These are phyloP conservation scores for Aspergillus puulaauensis DNA, from an alignment of 2,329 filamentous ascomycete genomes.

Conservation along the genomic window DNA sequence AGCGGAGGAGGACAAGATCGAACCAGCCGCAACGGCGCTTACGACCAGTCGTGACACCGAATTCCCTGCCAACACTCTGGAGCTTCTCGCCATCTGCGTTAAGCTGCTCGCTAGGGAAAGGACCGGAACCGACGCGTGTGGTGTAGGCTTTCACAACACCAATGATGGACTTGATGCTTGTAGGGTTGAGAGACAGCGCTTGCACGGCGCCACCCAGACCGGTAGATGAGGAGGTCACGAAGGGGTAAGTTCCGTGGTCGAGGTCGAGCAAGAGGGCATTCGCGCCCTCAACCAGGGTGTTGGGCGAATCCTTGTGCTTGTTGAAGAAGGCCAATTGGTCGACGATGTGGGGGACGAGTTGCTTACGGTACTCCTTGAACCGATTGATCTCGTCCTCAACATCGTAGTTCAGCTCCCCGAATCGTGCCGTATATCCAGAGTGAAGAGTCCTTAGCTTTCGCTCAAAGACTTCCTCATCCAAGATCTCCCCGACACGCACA, in stretches of 20 bases:
- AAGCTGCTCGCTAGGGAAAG: constrained; percentile 63
- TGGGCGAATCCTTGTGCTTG: constrained; percentile 53
- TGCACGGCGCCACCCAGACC: constrained; percentile 54
- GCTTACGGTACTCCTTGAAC: constrained; percentile 51
- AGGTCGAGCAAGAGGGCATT: constrained; percentile 64
- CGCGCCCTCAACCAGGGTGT: constrained; percentile 63
- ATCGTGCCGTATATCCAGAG: constrained; percentile 55
- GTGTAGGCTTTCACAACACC: constrained; percentile 68
- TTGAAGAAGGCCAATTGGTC: constrained; percentile 54
- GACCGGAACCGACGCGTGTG: constrained; percentile 59
- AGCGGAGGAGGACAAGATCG: constrained; percentile 63
- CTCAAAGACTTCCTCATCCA: constrained; percentile 58
- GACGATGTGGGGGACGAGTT: constrained; percentile 39
- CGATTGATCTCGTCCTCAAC: constrained; percentile 59
- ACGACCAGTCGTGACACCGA: constrained; percentile 60
- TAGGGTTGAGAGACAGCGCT: constrained; percentile 58
- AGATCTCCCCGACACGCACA: constrained; percentile 58
- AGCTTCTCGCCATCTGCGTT: constrained; percentile 58
- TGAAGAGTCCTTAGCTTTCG: constrained; percentile 54
- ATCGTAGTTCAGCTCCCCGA: constrained; percentile 60
- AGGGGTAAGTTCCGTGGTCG: constrained; percentile 54
- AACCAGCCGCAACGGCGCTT: constrained; percentile 65
- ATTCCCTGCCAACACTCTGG: constrained; percentile 56
- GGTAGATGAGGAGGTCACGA: constrained; percentile 49
- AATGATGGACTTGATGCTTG: constrained; percentile 57